Evolutionary conservation across 2,329 filamentous ascomycete species (phyloP).

Genomic region (Colletotrichum sojae): DNA sequence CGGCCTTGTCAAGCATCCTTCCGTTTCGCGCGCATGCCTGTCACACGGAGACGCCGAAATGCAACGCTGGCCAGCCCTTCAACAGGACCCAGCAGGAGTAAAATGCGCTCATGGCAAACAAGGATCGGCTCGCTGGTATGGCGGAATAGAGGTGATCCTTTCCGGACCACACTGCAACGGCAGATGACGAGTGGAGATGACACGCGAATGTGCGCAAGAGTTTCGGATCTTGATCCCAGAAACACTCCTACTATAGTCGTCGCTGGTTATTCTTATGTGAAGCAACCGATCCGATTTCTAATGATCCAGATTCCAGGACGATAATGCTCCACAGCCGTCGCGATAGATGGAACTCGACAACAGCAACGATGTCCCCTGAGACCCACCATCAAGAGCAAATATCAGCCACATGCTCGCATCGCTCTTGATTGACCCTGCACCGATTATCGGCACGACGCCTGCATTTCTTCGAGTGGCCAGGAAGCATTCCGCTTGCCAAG

Average conservation of each 20-base stretch:
- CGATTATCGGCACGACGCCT: neutral
- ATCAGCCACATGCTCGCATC: neutral
- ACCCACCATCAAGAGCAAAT: neutral
- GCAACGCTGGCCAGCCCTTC: neutral
- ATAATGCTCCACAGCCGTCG: neutral
- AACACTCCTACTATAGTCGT: neutral
- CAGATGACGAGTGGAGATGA: constrained; percentile 16
- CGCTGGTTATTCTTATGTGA: neutral
- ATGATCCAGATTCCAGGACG: neutral
- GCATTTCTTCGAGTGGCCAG: neutral
- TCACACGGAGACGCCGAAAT: constrained; percentile 21
- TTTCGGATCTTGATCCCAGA: constrained; percentile 10
- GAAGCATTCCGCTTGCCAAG: neutral
- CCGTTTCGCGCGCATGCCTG: neutral
- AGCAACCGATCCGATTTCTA: constrained; percentile 1
- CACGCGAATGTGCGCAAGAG: neutral
- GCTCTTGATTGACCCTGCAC: neutral
- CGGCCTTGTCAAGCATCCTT: neutral
- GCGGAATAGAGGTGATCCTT: constrained; percentile 11
- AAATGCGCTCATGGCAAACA: constrained; percentile 10
- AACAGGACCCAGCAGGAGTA: constrained; percentile 13
- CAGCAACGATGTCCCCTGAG: neutral
- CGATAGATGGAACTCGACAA: neutral
- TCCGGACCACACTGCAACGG: constrained; percentile 1
- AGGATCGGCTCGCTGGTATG: constrained; percentile 6